Evolutionary conservation across 495 filamentous ascomycete genomes (phyloP).

Genomic region (Geopyxis carbonaria): DNA sequence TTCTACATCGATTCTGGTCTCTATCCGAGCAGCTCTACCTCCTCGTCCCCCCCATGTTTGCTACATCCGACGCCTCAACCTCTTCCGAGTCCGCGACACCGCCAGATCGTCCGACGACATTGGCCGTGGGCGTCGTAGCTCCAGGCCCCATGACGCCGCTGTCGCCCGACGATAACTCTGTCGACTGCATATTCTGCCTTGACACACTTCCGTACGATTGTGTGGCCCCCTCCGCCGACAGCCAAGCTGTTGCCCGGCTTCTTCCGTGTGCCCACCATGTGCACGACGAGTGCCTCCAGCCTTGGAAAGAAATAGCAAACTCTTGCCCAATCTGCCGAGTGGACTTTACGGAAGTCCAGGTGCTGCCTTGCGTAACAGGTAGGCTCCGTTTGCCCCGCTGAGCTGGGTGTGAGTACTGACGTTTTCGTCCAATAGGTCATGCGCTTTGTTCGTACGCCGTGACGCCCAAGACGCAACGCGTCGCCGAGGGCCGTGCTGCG

Average conservation of each 20-base stretch:
- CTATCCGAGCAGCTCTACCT: too few species aligned
- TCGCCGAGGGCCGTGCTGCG: neutral
- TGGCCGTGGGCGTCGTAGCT: conserved; percentile 41
- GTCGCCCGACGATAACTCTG: neutral
- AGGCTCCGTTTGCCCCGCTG: neutral
- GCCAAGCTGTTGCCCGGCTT: conserved; percentile 18
- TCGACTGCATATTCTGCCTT: conserved; percentile 19
- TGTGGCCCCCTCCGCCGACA: conserved; percentile 7
- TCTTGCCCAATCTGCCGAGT: conserved; percentile 93
- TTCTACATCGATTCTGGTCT: too few species aligned
- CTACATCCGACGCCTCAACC: neutral
- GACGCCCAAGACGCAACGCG: neutral
- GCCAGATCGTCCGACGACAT: conserved; percentile 58
- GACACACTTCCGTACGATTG: conserved; percentile 15
- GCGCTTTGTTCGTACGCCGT: neutral
- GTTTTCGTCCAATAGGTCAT: neutral
- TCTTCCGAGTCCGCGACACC: neutral
- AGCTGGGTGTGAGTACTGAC: neutral
- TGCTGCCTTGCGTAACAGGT: conserved; percentile 8
- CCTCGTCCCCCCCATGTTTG: too few species aligned
- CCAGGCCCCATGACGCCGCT: neutral
- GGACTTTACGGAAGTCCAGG: conserved; percentile 73
- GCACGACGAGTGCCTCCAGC: conserved; percentile 77
- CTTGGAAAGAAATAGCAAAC: conserved; percentile 91
- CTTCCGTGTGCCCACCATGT: conserved; percentile 66